Percentiles rank a stretch among this genome's conserved stretches.
Conservation (phyloP, 495 filamentous ascomycete genomes). For the Parmelia sp. region DNA sequence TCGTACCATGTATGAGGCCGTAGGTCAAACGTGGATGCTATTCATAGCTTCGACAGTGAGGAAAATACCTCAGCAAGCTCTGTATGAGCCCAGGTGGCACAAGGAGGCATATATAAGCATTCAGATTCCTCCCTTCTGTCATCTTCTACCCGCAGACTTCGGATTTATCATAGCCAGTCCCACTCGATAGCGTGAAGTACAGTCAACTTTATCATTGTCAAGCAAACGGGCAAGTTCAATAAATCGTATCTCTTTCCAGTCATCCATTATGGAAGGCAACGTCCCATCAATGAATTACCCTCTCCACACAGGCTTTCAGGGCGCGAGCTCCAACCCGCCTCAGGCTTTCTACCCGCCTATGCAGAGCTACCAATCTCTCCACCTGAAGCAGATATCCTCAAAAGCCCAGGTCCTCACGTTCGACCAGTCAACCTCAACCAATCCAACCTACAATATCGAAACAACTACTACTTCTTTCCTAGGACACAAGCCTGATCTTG, state of each 20-base stretch:
- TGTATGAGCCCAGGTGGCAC: neutral
- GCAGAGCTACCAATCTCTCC: neutral
- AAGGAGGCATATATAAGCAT: slow-evolving; percentile 5
- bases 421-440: neutral
- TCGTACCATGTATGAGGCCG: neutral
- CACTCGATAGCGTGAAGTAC: neutral
- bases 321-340: neutral
- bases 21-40: neutral
- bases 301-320: neutral
- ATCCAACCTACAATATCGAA: slow-evolving; percentile 6
- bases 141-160: neutral
- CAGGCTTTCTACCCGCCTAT: neutral
- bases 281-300: neutral
- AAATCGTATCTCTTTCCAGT: neutral
- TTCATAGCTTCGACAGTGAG: neutral
- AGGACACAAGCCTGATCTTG: slow-evolving; percentile 1
- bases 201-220: neutral
- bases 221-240: neutral
- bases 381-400: neutral
- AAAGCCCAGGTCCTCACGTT: neutral
- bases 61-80: neutral
- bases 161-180: neutral
- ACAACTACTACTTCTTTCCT: neutral
- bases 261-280: neutral
- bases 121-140: neutral